phyloP scores from a whole-genome alignment of 73 alveolate species.

The Loxodes magnus region DNA sequence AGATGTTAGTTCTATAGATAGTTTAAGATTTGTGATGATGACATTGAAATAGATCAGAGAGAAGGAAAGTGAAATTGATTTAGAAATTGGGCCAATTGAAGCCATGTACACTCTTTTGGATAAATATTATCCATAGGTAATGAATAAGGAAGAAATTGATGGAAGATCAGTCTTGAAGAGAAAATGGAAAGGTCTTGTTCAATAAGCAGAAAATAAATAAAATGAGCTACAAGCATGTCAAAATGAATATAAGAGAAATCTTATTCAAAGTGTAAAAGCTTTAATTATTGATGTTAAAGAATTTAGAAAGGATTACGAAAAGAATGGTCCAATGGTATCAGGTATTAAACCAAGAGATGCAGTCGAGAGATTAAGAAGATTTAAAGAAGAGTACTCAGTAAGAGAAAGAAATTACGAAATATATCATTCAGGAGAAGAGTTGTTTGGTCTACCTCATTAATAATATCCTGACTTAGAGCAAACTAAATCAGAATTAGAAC shows the following conservation, averaged over 20 bases:
- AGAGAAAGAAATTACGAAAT: slow-evolving; percentile 72
- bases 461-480: slow-evolving; percentile 71
- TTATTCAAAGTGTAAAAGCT: slow-evolving; percentile 41
- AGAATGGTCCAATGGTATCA: slow-evolving; percentile 96
- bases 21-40: slow-evolving; percentile 93
- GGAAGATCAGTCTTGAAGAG: slow-evolving; percentile 71
- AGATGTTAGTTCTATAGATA: slow-evolving; percentile 91
- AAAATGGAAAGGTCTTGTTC: slow-evolving; percentile 74
- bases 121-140: slow-evolving; percentile 65
- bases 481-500: slow-evolving; percentile 65
- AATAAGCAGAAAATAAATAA: slow-evolving; percentile 45
- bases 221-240: slow-evolving; percentile 44
- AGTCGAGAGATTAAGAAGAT: slow-evolving; percentile 86
- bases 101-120: slow-evolving; percentile 92
- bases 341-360: slow-evolving; percentile 96
- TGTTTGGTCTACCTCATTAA: slow-evolving; percentile 72
- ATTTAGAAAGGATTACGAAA: slow-evolving; percentile 91
- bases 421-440: slow-evolving; percentile 74
- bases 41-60: slow-evolving; percentile 96
- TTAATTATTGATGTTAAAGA: slow-evolving; percentile 80
- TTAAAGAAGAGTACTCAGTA: slow-evolving; percentile 90
- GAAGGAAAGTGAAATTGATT: slow-evolving; percentile 95
- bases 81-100: slow-evolving; percentile 91
- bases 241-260: slow-evolving; percentile 37
- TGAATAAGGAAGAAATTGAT: slow-evolving; percentile 89